Base-by-base conservation (phyloP, 768 basidiomycete genomes). In the Lentinula raphanica region DNA sequence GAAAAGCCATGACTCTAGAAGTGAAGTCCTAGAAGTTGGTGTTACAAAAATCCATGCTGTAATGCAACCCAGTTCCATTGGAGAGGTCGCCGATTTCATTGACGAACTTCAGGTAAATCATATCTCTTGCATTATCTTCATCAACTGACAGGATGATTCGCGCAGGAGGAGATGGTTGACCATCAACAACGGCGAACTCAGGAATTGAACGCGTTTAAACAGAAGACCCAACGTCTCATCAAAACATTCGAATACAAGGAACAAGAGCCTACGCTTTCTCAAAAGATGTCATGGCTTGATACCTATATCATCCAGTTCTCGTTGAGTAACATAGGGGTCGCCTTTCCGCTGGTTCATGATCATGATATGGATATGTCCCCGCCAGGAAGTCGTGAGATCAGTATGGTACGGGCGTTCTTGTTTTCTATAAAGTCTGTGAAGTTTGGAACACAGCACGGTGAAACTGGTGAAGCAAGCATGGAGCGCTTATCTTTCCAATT, bases 31-130 rank as follows among this genome's bases (percentile, higher is more conserved):
- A 27, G 74, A 84, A 35, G 59, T 94, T 29, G 69, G 74, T 1
- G 71, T 95, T 23, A 83, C 81, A 7, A 91, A 88, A 69, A 84
- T 93, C 2, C 92, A 98, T 65, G 94, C 95, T 1, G 90, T 96
- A 32, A 87, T 97, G 88, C 94, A 94, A 68, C 88, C 95, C 9
- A 92, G 91, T 62, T 95, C 96, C 0, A 87, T 98, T 51, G 88
- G 88, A 21, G 91, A 96, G 67, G 75, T 98, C 7, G 91, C 88
- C 15, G 95, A 98, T 67, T 92, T 94, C 61, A 70, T 93, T 39
- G 93, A 96, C 66, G 80, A 92, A 63, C 75, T 92, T 40, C 92
- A 91, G 79, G 92, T 88, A 73, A 31, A 45, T n/a, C 48, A 60
- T 31, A 46, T 31, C 56, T 31, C 25, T 17, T 21, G 13, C 21